phyloP scores from a whole-genome alignment of 1,284 basidiomycete genomes.

The Austropuccinia psidii region DNA sequence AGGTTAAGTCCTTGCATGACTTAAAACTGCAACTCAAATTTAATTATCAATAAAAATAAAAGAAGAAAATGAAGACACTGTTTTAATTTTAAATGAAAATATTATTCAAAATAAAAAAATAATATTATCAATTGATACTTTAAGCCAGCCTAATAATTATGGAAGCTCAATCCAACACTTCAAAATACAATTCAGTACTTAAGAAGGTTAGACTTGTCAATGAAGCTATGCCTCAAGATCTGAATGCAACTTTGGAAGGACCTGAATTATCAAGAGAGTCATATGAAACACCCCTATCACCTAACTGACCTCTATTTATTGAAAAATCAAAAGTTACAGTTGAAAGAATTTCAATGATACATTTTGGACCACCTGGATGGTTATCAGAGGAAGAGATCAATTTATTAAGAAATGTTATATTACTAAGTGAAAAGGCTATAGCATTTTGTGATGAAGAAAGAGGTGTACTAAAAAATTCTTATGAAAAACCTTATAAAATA shows the following conservation, averaged over 20 bases:
- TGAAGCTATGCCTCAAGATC: background rate
- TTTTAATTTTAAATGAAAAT: too few species aligned
- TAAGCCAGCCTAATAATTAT: too few species aligned
- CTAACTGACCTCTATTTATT: background rate
- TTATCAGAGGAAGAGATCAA: background rate
- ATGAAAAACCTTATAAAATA: too few species aligned
- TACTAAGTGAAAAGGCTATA: background rate
- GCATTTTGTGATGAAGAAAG: too few species aligned
- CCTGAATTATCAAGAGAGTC: background rate
- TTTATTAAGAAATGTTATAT: background rate
- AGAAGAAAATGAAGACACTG: too few species aligned
- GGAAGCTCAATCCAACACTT: too few species aligned
- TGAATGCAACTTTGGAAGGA: background rate
- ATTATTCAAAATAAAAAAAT: too few species aligned
- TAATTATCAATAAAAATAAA: too few species aligned
- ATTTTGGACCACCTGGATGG: background rate
- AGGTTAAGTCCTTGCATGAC: too few species aligned
- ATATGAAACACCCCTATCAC: background rate
- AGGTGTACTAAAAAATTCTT: too few species aligned
- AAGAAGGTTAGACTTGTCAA: conserved; percentile 9
- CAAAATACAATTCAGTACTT: conserved; percentile 17
- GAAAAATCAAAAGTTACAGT: background rate
- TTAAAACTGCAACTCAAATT: too few species aligned
- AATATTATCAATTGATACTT: too few species aligned
- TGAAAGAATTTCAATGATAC: background rate